These are phyloP conservation scores for Macadamia tetraphylla DNA, from an alignment of 164 flowering plant species.

Conservation along the genomic window DNA sequence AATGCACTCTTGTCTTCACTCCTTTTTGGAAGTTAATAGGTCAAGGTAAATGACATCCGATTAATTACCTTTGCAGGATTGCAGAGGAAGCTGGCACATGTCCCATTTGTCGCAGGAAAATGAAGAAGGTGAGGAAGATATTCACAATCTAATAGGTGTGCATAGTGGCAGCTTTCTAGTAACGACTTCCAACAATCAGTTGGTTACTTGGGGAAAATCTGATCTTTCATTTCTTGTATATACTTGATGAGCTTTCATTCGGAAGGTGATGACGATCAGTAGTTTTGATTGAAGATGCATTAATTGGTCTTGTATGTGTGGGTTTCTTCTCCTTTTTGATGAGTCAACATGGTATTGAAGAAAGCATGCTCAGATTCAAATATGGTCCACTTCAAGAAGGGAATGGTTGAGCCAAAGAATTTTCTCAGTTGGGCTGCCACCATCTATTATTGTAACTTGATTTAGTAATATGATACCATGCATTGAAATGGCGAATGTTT, in stretches of 20 bases:
- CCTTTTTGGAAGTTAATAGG: neutral
- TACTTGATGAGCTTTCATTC: neutral
- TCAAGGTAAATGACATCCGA: neutral
- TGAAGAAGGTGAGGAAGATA: slow-evolving; percentile 55
- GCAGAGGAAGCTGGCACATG: slow-evolving; percentile 50
- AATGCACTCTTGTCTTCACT: neutral
- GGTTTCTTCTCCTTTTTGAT: neutral
- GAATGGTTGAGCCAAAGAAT: slow-evolving; percentile 2
- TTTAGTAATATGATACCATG: too few species aligned
- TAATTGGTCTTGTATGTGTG: neutral
- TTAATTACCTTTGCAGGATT: slow-evolving; percentile 32
- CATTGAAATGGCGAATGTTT: too few species aligned
- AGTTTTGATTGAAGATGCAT: neutral
- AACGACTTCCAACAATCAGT: neutral
- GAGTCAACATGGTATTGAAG: neutral
- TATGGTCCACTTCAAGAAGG: neutral
- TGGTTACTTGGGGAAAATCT: neutral
- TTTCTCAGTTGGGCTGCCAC: slow-evolving; percentile 3
- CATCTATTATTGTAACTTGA: neutral
- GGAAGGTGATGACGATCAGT: neutral
- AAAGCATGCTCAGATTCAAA: neutral
- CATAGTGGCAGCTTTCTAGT: neutral
- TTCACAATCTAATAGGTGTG: slow-evolving; percentile 30
- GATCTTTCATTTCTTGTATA: neutral
- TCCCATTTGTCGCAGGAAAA: slow-evolving; percentile 52